Base-by-base conservation (phyloP, 345 rosid genomes). In the Sapria himalayana region DNA sequence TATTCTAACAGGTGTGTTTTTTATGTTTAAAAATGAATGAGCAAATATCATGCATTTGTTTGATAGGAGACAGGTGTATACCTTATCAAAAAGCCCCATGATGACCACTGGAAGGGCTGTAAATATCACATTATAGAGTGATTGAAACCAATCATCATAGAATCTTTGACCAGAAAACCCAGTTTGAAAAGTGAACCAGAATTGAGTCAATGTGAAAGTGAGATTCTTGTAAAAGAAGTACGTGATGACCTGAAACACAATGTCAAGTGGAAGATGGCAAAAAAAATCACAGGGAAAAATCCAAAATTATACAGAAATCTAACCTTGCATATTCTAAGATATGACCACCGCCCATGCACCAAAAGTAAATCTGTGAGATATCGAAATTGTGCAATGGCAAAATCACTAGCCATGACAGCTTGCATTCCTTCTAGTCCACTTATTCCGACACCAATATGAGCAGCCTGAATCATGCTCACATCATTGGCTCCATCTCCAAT, bases 361-460 rank as follows among this genome's bases (percentile, higher is more conserved):
- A 91, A 93, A 54, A 91, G 93, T 52, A 91, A 66, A 66, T 91
- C 99, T 18, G 81, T 65, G 43, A 91, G 92, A 62, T 57, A 91
- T 38, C 92, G 79, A 56, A 84, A 91, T 62, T 91, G 99, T 31
- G 99, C 96, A 62, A 91, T 84, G 46, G 99, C 86, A 70, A 84
- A 91, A 62, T 91, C 99, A 75, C 99, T 91, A 40, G 99, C 99
- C 96, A 91, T 91, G 57, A 84, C 99, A 35, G 96, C 99, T 69
- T 91, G 93, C 96, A 84, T 84, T 49, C 99, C 99, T 61, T 91
- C 99, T 69, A 73, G 22, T 46, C 99, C 99, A 57, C 99, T 91
- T 58, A 91, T 91, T 53, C 99, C 99, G 48, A 91, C 59, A 33
- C 99, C 95, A 62, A 91, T 80, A 63, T 91, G 99, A 57, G 99